Percentiles rank a stretch among this genome's conserved stretches.
These are phyloP conservation scores for Mycena vulgaris DNA, from an alignment of 768 basidiomycete genomes.

Conservation along the genomic window DNA sequence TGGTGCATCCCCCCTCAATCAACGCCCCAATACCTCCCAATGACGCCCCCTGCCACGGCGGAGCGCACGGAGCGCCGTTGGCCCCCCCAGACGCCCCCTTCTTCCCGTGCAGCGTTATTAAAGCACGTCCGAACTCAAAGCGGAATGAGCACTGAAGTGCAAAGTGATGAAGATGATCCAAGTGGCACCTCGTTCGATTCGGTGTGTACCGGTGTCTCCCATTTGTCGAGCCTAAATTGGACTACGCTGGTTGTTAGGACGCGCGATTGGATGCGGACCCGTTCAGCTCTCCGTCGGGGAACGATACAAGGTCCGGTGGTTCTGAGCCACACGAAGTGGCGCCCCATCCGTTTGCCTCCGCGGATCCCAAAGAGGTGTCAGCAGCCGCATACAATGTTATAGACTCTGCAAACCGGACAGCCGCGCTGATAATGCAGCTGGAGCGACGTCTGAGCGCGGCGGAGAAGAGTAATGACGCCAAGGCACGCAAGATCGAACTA, in stretches of 20 bases:
- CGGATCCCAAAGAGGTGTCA: constrained; percentile 8
- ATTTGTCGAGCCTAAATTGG: constrained; percentile 26
- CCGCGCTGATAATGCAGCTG: constrained; percentile 48
- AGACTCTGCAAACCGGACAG: neutral
- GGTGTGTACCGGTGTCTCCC: constrained; percentile 21
- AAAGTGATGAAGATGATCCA: constrained; percentile 3
- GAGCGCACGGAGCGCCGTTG: constrained; percentile 25
- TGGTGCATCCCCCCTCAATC: constrained; percentile 8
- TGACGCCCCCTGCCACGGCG: constrained; percentile 28
- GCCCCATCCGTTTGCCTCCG: constrained; percentile 18
- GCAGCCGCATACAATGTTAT: neutral
- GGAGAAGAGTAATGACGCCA: constrained; percentile 52
- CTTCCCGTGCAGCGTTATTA: constrained; percentile 11
- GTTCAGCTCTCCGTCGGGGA: constrained; percentile 34
- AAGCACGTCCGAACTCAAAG: constrained; percentile 1
- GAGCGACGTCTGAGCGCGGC: constrained; percentile 56
- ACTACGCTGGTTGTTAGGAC: constrained; percentile 30
- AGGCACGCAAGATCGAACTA: constrained; percentile 49
- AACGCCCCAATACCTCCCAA: constrained; percentile 5
- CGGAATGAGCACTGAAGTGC: neutral
- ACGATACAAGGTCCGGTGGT: constrained; percentile 30
- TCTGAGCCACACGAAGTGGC: constrained; percentile 37
- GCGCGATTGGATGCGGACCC: constrained; percentile 26
- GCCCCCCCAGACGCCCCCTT: constrained; percentile 17
- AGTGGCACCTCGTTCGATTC: neutral